Evolutionary conservation across 2,329 filamentous ascomycete genomes (phyloP), one percentile per base, ranked within the genome.

Genomic region (Scortechinia acanthostroma): DNA sequence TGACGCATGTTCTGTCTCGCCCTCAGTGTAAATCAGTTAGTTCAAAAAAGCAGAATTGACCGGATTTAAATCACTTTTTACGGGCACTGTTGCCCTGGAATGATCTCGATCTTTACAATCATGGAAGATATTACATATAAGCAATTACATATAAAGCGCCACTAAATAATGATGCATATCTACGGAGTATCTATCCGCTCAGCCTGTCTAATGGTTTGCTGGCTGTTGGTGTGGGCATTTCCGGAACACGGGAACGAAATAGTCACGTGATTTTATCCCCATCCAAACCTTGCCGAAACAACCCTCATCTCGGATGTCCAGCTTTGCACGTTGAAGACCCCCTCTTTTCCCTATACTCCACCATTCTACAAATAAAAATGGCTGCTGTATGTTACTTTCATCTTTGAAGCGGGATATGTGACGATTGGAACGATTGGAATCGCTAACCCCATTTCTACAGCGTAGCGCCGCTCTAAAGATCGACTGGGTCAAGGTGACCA

Each of bases 391-490:
- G 80, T 82, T 10, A 10, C 25, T 10, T 10, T 30, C 25, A 30
- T 30, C 10, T n/a, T 30, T n/a, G n/a, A n/a, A n/a, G n/a, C n/a
- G n/a, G n/a, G n/a, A n/a, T n/a, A n/a, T n/a, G n/a, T n/a, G n/a
- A n/a, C n/a, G n/a, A n/a, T n/a, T n/a, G n/a, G n/a, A n/a, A n/a
- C n/a, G n/a, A n/a, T n/a, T n/a, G n/a, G 10, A 30, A 30, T 30
- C n/a, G 17, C 46, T 54, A 49, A 45, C 43, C 40, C 42, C 42
- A 46, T 48, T 50, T 42, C 51, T 48, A 68, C 69, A 97, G 91
- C 87, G 90, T 80, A 95, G 89, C 81, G 91, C 91, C 77, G 91
- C 91, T 71, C 82, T 94, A 73, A 98, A 97, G 83, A 82, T 98
- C 79, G 93, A 98, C 84, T 98, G 93, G 93, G 82, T 82, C 74